A percentile compares a stretch with the other conserved stretches of the same genome.
phyloP scores from a whole-genome alignment of 768 basidiomycete species.

The Podaxis sp. region DNA sequence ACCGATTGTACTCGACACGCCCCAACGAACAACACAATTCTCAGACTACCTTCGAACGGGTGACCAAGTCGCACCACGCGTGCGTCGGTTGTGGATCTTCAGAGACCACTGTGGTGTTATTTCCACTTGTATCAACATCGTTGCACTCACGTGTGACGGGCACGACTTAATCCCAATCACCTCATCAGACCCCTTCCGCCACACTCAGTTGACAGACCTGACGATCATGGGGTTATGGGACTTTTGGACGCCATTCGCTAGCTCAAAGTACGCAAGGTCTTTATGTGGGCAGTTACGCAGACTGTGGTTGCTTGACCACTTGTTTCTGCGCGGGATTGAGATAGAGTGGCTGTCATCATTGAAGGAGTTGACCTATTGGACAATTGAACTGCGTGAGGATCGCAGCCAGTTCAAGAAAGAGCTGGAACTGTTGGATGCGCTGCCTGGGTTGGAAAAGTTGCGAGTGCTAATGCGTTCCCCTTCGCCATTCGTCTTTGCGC shows the following conservation, averaged over 20 bases:
- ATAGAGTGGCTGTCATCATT: slow-evolving; percentile 8
- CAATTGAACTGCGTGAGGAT: neutral
- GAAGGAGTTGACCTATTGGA: slow-evolving; percentile 10
- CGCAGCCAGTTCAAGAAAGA: neutral
- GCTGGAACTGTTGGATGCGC: neutral
- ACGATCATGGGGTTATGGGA: slow-evolving; percentile 12
- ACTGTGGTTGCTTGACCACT: slow-evolving; percentile 10
- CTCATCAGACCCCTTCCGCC: neutral
- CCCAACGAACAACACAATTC: neutral
- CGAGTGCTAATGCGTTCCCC: slow-evolving; percentile 1
- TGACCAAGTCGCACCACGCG: neutral
- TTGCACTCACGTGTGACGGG: slow-evolving; percentile 8
- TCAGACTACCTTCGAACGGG: neutral
- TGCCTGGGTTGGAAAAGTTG: neutral
- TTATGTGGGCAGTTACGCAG: neutral
- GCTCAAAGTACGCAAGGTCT: neutral
- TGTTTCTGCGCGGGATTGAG: neutral
- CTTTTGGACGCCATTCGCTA: slow-evolving; percentile 1
- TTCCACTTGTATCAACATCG: neutral
- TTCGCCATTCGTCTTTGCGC: neutral
- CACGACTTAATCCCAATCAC: slow-evolving; percentile 2
- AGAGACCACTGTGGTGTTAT: neutral
- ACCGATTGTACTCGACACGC: slow-evolving; percentile 5
- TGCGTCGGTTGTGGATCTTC: slow-evolving; percentile 9
- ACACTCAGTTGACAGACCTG: neutral